Evolutionary conservation across 2,329 filamentous ascomycete species (phyloP), one percentile per base, ranked within the genome.

Genomic region (Atkinsonella hypoxylon): DNA sequence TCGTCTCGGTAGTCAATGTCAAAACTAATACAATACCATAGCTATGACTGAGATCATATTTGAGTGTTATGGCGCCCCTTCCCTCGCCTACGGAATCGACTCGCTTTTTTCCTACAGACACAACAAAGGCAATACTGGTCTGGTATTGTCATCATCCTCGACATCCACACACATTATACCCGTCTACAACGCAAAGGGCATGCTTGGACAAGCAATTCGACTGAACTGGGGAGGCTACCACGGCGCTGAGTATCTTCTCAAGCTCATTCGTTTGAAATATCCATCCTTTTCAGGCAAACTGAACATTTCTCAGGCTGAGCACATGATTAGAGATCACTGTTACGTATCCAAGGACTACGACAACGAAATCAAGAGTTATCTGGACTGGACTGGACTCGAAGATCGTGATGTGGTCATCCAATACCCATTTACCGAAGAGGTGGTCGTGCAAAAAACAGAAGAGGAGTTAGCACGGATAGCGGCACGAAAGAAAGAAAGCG

Each of bases 31-130:
- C 1, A 31, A 20, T 42, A 44, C 13, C 52, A 49, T 57, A 95
- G 89, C 87, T 58, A 97, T 97, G 91, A 95, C 87, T 42, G 93
- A 98, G 64, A 91, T 97, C 50, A 74, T 98, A 11, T 98, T 97
- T 65, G 93, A 98, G 68, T 94, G 89, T 68, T 98, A 98, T 67
- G 81, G 82, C 53, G 90, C 87, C 11, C 91, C 93, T 0, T 91
- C 88, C 1, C 77, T 96, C 26, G 87, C 90, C 17, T 96, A 93
- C 68, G 93, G 93, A 48, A 90, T 98, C 69, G 93, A 98, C 67
- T 94, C 90, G 11, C 79, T 98, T 32, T 98, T 98, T 71, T 94
- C 91, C 18, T 98, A 95, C 71, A 78, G 84, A 54, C 87, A 95
- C 71, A 98, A 98, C 65, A 81, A 86, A 54, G 93, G 93, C 55